These are phyloP conservation scores for Parmelia sp. DNA, from an alignment of 495 filamentous ascomycete genomes.

Conservation along the genomic window DNA sequence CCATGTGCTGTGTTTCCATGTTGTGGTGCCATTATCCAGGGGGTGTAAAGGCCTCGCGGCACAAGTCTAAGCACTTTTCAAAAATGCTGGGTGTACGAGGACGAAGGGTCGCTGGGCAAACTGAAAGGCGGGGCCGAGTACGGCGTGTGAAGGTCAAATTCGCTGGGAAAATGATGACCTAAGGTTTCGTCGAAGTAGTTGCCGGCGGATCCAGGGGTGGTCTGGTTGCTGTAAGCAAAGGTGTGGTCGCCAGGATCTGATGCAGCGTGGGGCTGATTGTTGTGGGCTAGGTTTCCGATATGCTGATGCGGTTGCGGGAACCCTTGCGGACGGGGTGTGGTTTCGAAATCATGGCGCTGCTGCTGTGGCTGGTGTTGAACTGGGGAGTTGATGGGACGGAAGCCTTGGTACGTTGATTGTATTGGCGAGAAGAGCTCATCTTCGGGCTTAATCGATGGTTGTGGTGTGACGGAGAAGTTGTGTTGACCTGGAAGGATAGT, in stretches of 20 bases:
- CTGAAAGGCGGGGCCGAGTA: slow-evolving; percentile 23
- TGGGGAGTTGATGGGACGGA: slow-evolving; percentile 18
- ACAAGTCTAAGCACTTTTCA: neutral
- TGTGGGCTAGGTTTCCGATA: slow-evolving; percentile 4
- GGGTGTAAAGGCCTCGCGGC: neutral
- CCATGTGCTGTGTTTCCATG: slow-evolving; percentile 2
- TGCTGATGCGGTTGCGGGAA: slow-evolving; percentile 18
- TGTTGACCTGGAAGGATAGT: slow-evolving; percentile 19
- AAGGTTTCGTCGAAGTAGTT: slow-evolving; percentile 21
- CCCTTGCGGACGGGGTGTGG: slow-evolving; percentile 13
- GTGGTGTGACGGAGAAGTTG: slow-evolving; percentile 17
- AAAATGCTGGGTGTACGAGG: slow-evolving; percentile 12
- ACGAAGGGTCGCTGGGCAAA: slow-evolving; percentile 18
- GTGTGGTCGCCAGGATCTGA: slow-evolving; percentile 12
- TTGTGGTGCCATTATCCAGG: neutral
- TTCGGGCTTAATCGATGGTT: slow-evolving; percentile 21
- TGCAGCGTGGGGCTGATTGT: slow-evolving; percentile 7
- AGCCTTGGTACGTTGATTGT: slow-evolving; percentile 18
- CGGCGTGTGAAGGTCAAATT: slow-evolving; percentile 15
- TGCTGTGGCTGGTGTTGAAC: slow-evolving; percentile 1
- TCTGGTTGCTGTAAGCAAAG: slow-evolving; percentile 19
- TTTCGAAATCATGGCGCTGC: slow-evolving; percentile 14
- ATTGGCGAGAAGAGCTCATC: slow-evolving; percentile 20
- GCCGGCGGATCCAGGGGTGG: slow-evolving; percentile 9
- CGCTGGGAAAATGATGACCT: slow-evolving; percentile 9